Conservation (phyloP, 257 asterid species). For the Verbena officinalis region DNA sequence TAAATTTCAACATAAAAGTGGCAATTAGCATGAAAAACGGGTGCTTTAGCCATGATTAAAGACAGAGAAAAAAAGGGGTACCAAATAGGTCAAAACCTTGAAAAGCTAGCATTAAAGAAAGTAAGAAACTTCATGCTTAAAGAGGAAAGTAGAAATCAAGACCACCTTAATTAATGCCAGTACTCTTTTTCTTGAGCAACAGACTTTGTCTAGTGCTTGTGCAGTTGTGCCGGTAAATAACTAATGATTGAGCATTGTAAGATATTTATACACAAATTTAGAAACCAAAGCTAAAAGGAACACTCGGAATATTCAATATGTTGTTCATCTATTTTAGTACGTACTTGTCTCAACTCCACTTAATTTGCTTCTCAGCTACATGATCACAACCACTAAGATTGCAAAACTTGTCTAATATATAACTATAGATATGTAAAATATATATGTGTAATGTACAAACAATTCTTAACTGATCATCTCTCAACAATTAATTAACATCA, state of each 20-base stretch:
- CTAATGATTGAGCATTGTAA: not conserved
- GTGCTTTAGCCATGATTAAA: constrained; percentile 31
- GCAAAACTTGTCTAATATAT: constrained; percentile 31
- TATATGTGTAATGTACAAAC: constrained; percentile 43
- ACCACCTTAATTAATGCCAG: constrained; percentile 7
- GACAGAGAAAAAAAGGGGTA: constrained; percentile 8
- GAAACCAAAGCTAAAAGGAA: not conserved
- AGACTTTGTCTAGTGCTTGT: not conserved
- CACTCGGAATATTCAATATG: not conserved
- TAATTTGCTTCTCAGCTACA: constrained; percentile 6
- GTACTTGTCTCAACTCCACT: not conserved
- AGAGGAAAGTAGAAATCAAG: constrained; percentile 21
- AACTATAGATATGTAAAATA: constrained; percentile 17
- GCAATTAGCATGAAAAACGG: constrained; percentile 31
- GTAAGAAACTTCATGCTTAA: constrained; percentile 11
- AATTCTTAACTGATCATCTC: constrained; percentile 36
- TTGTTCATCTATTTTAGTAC: constrained; percentile 14
- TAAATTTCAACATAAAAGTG: not conserved
- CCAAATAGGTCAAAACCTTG: constrained; percentile 32
- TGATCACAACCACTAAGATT: constrained; percentile 1
- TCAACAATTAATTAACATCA: not conserved
- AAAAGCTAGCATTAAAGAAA: constrained; percentile 27
- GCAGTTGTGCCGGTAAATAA: too few species aligned
- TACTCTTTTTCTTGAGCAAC: too few species aligned
- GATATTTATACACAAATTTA: not conserved